These are phyloP conservation scores for Leishmania mexicana DNA, from an alignment of 208 protist genomes.

Conservation along the genomic window DNA sequence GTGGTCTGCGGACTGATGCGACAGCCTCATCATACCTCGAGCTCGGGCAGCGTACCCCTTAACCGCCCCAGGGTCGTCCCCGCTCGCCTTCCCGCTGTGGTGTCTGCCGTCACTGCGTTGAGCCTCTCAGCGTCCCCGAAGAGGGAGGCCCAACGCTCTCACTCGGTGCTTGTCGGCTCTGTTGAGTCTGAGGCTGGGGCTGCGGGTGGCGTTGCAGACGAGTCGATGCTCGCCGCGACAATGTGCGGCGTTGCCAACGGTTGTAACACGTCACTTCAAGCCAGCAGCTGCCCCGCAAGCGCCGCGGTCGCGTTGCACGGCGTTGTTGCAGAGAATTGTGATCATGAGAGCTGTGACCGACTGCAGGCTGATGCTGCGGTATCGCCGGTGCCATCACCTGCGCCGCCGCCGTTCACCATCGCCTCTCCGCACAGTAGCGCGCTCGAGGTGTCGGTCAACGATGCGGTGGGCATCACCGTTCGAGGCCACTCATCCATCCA, in stretches of 20 bases:
- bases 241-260: neutral
- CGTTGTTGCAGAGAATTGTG: neutral
- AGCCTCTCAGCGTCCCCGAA: neutral
- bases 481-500: conserved; percentile 68
- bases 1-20: conserved; percentile 75
- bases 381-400: neutral
- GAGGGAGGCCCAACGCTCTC: neutral
- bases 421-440: neutral
- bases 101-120: neutral
- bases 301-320: neutral
- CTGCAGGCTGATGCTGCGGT: neutral
- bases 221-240: neutral
- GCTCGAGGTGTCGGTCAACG: conserved; percentile 53
- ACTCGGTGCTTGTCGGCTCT: neutral
- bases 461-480: conserved; percentile 71
- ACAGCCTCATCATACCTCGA: neutral
- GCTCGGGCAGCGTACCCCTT: neutral
- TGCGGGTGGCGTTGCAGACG: neutral
- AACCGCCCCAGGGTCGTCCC: neutral
- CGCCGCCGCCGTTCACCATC: neutral
- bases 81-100: neutral
- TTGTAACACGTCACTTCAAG: neutral
- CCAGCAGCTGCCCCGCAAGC: neutral
- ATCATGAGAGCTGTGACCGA: neutral
- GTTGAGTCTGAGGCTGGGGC: neutral